Evolutionary conservation across 78 protist genomes (phyloP), one percentile per base, ranked within the genome.

Genomic region (Polysphondylium violaceum): DNA sequence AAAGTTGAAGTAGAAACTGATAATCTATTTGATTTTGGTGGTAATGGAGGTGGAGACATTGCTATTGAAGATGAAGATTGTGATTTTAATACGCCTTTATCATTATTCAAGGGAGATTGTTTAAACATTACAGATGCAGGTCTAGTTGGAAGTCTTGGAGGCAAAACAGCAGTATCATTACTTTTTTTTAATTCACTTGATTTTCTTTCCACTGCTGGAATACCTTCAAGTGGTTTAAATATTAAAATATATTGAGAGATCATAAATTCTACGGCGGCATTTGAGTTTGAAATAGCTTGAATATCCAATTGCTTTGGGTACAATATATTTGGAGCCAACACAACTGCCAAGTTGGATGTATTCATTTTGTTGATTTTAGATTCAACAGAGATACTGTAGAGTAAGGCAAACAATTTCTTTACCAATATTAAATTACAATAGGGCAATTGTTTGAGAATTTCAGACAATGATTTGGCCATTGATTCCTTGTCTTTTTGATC

Each of bases 231-330:
- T n/a, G n/a, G n/a, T 53, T 61, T 36, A 31, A 55, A 83, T 16
- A 83, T 51, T 36, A n/a, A n/a, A 14, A 21, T 36, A 69, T 33
- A 83, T 43, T 83, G 47, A 59, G 55, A 35, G 23, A 83, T 83
- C 58, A 83, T 69, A 71, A 64, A 83, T 38, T 83, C 91, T 19
- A 83, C 27, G 8, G 91, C 58, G 23, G 81, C 58, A 59, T 83
- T 83, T 55, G 79, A 35, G 29, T 83, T 56, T 40, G 79, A 58
- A 21, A 83, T 68, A 1, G 91, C 27, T 58, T 63, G 60, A 1
- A 83, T 83, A 69, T 83, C 79, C n/a, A 83, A 58, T 17, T 43
- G 12, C n/a, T 64, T 59, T 12, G 91, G 91, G 43, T 83, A 83
- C 8, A 83, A 53, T 4, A 83, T 72, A 58, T 83, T 83, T 38